Percentiles rank a stretch among this genome's conserved stretches.
phyloP scores from a whole-genome alignment of 768 basidiomycete species.

The Clitopilus hobsonii region DNA sequence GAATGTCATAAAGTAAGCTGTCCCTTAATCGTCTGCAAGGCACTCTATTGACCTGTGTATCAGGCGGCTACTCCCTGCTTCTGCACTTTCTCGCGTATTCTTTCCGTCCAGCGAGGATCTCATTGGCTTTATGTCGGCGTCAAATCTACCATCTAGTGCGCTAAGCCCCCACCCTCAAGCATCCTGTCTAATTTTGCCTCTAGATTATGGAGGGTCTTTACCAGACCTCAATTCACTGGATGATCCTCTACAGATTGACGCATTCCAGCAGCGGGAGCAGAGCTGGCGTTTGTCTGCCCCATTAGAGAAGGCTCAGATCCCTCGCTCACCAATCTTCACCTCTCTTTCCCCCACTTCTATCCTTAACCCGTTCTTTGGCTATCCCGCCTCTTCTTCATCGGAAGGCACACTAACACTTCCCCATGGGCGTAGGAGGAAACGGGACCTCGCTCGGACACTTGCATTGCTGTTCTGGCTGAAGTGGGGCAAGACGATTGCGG shows the following conservation, averaged over 20 bases:
- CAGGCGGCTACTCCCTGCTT: slow-evolving; percentile 59
- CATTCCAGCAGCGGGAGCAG: neutral
- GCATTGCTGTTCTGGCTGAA: slow-evolving; percentile 60
- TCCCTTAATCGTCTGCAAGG: neutral
- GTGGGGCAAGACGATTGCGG: slow-evolving; percentile 40
- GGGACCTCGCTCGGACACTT: slow-evolving; percentile 63
- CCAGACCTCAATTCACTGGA: slow-evolving; percentile 44
- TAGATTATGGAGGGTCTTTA: slow-evolving; percentile 68
- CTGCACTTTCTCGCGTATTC: slow-evolving; percentile 58
- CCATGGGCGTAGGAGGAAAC: slow-evolving; percentile 62
- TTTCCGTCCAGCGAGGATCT: slow-evolving; percentile 59
- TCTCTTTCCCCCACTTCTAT: slow-evolving; percentile 48
- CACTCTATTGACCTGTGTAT: slow-evolving; percentile 8
- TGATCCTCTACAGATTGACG: slow-evolving; percentile 37
- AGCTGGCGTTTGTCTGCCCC: slow-evolving; percentile 13
- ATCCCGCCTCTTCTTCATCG: slow-evolving; percentile 40
- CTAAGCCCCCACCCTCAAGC: slow-evolving; percentile 7
- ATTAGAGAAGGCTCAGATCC: slow-evolving; percentile 8
- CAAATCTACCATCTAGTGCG: slow-evolving; percentile 56
- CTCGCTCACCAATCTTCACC: slow-evolving; percentile 14
- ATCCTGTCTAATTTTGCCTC: slow-evolving; percentile 6
- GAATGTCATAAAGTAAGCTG: slow-evolving; percentile 61
- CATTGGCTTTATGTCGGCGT: slow-evolving; percentile 45
- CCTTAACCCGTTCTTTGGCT: slow-evolving; percentile 74
- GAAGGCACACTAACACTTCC: slow-evolving; percentile 38